Percentiles rank a stretch among this genome's conserved stretches.
phyloP scores from a whole-genome alignment of 129 eudicot species.

The Rutidosis leptorrhynchoides region DNA sequence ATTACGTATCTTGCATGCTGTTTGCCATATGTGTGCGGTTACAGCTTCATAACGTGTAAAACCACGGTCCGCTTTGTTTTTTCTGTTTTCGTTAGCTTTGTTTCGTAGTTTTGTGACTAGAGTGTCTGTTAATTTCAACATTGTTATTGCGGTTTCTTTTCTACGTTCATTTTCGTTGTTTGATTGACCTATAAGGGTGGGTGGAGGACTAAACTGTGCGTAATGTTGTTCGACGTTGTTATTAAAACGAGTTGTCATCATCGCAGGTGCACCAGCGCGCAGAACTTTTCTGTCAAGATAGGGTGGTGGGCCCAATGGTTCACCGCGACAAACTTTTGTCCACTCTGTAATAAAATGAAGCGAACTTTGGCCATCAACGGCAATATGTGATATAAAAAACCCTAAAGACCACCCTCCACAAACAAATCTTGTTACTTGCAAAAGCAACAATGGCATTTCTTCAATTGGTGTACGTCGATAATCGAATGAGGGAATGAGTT shows the following conservation, averaged over 20 bases:
- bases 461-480: slow-evolving; percentile 44
- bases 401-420: slow-evolving; percentile 67
- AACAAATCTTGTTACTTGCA: slow-evolving; percentile 50
- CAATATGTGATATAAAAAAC: slow-evolving; percentile 43
- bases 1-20: slow-evolving; percentile 45
- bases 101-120: slow-evolving; percentile 38
- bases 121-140: slow-evolving; percentile 36
- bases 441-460: slow-evolving; percentile 42
- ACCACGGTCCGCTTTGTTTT: background rate
- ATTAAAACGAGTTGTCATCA: background rate
- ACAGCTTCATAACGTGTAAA: slow-evolving; percentile 52
- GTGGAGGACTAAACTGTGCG: slow-evolving; percentile 36
- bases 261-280: slow-evolving; percentile 35
- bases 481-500: slow-evolving; percentile 47
- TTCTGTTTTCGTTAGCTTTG: slow-evolving; percentile 34
- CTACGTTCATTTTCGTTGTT: slow-evolving; percentile 24
- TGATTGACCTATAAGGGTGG: slow-evolving; percentile 36
- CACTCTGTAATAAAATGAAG: slow-evolving; percentile 68
- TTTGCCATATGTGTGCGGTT: slow-evolving; percentile 62
- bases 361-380: slow-evolving; percentile 66
- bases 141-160: slow-evolving; percentile 33
- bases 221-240: slow-evolving; percentile 1
- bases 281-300: slow-evolving; percentile 43
- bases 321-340: slow-evolving; percentile 58
- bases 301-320: slow-evolving; percentile 31